These are phyloP conservation scores for Sequoiadendron giganteum DNA, from an alignment of 75 land plant species.

Conservation along the genomic window DNA sequence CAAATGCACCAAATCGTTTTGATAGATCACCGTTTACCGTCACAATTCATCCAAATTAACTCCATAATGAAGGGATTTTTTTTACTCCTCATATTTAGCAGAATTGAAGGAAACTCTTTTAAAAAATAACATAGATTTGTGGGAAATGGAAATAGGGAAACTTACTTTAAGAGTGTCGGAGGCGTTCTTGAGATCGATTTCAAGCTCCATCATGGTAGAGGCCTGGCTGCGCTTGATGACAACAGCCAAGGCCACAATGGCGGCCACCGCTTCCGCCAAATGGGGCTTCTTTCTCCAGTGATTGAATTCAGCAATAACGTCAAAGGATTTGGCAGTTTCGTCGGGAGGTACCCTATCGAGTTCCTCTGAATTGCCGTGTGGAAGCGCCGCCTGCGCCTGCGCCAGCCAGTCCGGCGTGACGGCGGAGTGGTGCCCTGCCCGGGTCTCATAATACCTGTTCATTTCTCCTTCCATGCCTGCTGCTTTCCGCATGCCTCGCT, in stretches of 20 bases:
- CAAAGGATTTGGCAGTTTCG: constrained; percentile 21
- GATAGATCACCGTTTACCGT: too few species aligned
- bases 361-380: constrained; percentile 2
- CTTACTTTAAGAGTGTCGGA: constrained; percentile 78
- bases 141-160: not conserved
- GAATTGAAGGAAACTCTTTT: not conserved
- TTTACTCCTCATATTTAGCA: not conserved
- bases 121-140: too few species aligned
- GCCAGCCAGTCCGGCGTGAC: constrained; percentile 81
- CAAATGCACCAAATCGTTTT: not conserved
- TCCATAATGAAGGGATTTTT: not conserved
- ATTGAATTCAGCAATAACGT: constrained; percentile 91
- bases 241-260: constrained; percentile 85
- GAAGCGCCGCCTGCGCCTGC: constrained; percentile 61
- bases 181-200: constrained; percentile 89
- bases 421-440: constrained; percentile 16
- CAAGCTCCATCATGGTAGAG: constrained; percentile 96
- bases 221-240: constrained; percentile 80
- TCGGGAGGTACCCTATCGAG: not conserved
- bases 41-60: too few species aligned
- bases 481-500: not conserved
- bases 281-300: constrained; percentile 86
- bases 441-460: not conserved
- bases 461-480: not conserved
- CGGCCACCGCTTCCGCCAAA: constrained; percentile 95